A percentile compares a stretch with the other conserved stretches of the same genome.
These are phyloP conservation scores for Malus sylvestris DNA, from an alignment of 306 rosid genomes.

Conservation along the genomic window DNA sequence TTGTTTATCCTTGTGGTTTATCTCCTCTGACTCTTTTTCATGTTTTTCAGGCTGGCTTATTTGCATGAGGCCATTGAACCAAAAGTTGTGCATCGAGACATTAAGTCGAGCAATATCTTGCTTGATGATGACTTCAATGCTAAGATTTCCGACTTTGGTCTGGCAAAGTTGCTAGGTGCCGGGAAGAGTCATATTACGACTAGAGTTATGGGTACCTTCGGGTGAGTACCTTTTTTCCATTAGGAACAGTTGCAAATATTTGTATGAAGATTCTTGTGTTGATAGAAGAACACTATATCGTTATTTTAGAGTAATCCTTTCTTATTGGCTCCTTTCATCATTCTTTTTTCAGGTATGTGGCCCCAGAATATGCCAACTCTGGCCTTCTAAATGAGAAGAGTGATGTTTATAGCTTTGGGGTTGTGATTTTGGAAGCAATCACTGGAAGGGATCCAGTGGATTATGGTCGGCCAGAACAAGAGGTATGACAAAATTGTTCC, in stretches of 20 bases:
- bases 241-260: not conserved
- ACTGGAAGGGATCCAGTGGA: conserved; percentile 96
- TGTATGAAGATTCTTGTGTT: not conserved
- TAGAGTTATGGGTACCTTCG: conserved; percentile 96
- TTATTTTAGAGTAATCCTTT: conserved; percentile 2
- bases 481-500: conserved; percentile 39
- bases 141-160: conserved; percentile 89
- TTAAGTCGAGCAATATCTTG: conserved; percentile 87
- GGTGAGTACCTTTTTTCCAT: conserved; percentile 43
- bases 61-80: conserved; percentile 97
- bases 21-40: conserved; percentile 14
- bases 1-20: not conserved
- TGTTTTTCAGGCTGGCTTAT: conserved; percentile 70
- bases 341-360: conserved; percentile 64
- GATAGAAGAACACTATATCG: conserved; percentile 1
- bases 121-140: conserved; percentile 87
- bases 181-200: conserved; percentile 90
- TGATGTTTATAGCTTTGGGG: conserved; percentile 83
- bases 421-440: conserved; percentile 67
- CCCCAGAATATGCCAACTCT: conserved; percentile 94
- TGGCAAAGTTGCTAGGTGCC: conserved; percentile 79
- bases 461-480: conserved; percentile 63
- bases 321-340: conserved; percentile 13
- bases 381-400: conserved; percentile 90
- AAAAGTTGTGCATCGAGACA: conserved; percentile 90